Evolutionary conservation across 768 basidiomycete genomes (phyloP), one percentile per base, ranked within the genome.

Genomic region (Leccinellum luteum): DNA sequence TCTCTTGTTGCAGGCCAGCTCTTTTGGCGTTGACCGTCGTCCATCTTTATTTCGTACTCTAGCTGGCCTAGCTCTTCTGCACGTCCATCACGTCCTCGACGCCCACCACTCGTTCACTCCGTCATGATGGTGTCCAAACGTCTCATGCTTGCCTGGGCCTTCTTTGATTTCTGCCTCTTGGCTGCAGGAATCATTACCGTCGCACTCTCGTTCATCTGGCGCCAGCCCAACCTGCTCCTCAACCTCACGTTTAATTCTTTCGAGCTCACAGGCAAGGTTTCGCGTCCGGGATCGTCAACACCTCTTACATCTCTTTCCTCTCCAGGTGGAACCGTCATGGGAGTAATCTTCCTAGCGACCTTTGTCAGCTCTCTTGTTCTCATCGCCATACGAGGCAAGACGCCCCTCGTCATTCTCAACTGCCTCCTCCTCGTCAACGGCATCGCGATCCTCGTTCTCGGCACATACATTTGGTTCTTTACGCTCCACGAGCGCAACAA

Each of bases 391-490:
- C 81, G 81, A 30, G 87, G 85, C 61, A 90, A 81, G 45, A 70
- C 78, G 34, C 85, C 89, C 45, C 83, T 96, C 38, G 82, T 88
- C 60, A 69, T 89, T 38, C 83, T 93, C 64, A 94, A 93, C 73
- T 92, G 87, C 77, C 64, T 78, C 27, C 84, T 94, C 52, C 71
- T 94, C 34, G 55, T 78, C 41, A 86, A 94, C 64, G 80, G 80
- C 8, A 62, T 89, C 45, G 78, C 79, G 25, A 80, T 88, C 43
- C 72, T 87, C 50, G 65, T 85, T 52, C 73, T 91, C 27, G 92
- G 90, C 58, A 82, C 86, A 21, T 80, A 83, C 62, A 75, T 95
- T 51, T 96, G 94, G 94, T 84, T 89, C 73, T 90, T 75, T 68
- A 92, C 92, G 6, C 78, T 95, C 17, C 73, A 80, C 55, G 87